Evolutionary conservation across 495 filamentous ascomycete species (phyloP), one percentile per base, ranked within the genome.

Genomic region (Tuber melanosporum): DNA sequence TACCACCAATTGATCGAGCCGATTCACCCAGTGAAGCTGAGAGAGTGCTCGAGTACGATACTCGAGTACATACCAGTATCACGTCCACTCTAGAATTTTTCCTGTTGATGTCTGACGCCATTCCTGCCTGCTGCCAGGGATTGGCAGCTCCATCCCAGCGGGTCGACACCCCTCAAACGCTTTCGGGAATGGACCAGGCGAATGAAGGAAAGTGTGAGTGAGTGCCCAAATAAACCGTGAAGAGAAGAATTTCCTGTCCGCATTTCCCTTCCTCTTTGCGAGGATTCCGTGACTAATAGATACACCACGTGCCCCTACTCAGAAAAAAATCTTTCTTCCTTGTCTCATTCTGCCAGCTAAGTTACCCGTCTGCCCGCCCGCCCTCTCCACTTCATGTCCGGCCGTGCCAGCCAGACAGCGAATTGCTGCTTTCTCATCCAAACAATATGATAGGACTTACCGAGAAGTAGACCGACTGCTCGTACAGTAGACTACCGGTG

Each of bases 251-350:
- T 71, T 76, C 71, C 46, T 66, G 57, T 74, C 71, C 78, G 78
- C 78, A 71, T 80, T 80, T 74, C 78, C 78, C 78, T 80, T 80
- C 78, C 78, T 52, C 72, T 76, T 80, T 80, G 77, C 77, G 78
- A 80, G 49, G 66, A 80, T 76, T 80, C 78, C 76, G 71, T 80
- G 78, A 80, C 78, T 80, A 80, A 80, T 80, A 57, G 32, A 72
- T 73, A 72, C 77, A 80, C 78, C 78, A 80, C 78, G 78, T 80
- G 78, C 78, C n/a, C 78, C 57, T 32, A 32, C 71, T 46, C 45
- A 49, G 66, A 47, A 76, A 62, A 47, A 71, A 70, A 80, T 79
- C 49, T 72, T 57, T 80, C 71, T 47, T 36, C 49, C 41, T 45
- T 41, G 66, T 44, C 62, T 42, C 52, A 41, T 57, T 44, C 78